Evolutionary conservation across 2,329 filamentous ascomycete genomes (phyloP), one percentile per base, ranked within the genome.

Genomic region (Trichoderma oligosporum): DNA sequence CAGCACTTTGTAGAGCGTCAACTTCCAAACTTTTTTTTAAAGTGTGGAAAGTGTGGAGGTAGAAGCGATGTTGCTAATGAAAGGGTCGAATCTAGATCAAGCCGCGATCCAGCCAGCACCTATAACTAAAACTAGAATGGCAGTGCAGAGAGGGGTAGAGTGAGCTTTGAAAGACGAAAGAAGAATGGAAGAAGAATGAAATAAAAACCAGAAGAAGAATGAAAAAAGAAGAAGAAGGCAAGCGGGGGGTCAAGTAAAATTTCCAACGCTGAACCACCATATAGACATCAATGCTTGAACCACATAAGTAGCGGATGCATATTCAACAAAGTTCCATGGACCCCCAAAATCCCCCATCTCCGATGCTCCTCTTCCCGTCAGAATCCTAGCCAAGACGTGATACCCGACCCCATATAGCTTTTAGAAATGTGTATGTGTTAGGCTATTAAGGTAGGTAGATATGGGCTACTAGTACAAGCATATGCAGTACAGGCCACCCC

Each of bases 321-420:
- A 20, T 25, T 54, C 51, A 54, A 54, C 51, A 54, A 54, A 54
- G 51, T 54, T 54, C 51, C 51, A 27, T 54, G 39, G 51, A 44
- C 39, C 51, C 51, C 46, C 46, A 35, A 47, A 47, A 14, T n/a
- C 46, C 47, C 47, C 52, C 52, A 46, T 45, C 25, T 20, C 41
- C 39, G 49, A 55, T 7, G 52, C 42, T 55, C 41, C 38, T 25
- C 22, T 18, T 46, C 16, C 44, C 44, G 44, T 27, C 44, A 16
- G 36, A 46, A 33, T 22, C 44, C 44, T 46, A 27, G 44, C 18
- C 44, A 33, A 12, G 44, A 46, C 44, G 39, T 44, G 41, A 22
- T 44, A 44, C 22, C 51, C 39, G 51, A 20, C 29, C 39, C 49
- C 39, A n/a, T 54, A 9, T 54, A 38, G n/a, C n/a, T n/a, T n/a